Conservation (phyloP, 495 filamentous ascomycete species). For the Evernia prunastri region DNA sequence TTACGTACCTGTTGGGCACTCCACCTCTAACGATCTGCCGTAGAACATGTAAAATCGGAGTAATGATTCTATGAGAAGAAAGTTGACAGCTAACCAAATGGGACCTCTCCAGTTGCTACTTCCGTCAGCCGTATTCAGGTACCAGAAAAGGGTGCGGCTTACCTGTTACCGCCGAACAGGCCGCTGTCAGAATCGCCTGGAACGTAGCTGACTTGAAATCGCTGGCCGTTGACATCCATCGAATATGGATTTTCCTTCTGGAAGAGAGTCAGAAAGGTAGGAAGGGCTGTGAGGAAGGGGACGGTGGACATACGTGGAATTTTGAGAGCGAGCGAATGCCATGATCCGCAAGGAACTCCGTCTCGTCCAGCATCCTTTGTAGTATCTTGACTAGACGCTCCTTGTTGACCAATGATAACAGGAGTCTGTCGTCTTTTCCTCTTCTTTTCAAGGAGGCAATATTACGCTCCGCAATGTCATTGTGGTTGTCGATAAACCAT, state of each 20-base stretch:
- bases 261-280: too few species aligned
- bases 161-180: slow-evolving; percentile 79
- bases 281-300: too few species aligned
- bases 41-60: slow-evolving; percentile 95
- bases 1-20: slow-evolving; percentile 62
- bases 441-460: slow-evolving; percentile 84
- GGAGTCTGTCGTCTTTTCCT: slow-evolving; percentile 79
- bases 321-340: slow-evolving; percentile 94
- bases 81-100: slow-evolving; percentile 95
- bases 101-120: slow-evolving; percentile 86
- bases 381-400: slow-evolving; percentile 81
- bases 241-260: slow-evolving; percentile 83
- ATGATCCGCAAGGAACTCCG: slow-evolving; percentile 83
- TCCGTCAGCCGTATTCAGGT: neutral
- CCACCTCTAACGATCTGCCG: slow-evolving; percentile 76
- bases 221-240: slow-evolving; percentile 92
- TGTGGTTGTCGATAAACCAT: slow-evolving; percentile 85
- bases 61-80: slow-evolving; percentile 85
- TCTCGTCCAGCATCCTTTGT: slow-evolving; percentile 85
- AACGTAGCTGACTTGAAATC: slow-evolving; percentile 82
- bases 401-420: slow-evolving; percentile 82
- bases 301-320: too few species aligned
- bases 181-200: slow-evolving; percentile 91
- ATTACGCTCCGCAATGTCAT: slow-evolving; percentile 82
- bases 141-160: neutral